These are phyloP conservation scores for Debaryomyces fabryi DNA, from an alignment of 1,139 yeast genomes.

Conservation along the genomic window DNA sequence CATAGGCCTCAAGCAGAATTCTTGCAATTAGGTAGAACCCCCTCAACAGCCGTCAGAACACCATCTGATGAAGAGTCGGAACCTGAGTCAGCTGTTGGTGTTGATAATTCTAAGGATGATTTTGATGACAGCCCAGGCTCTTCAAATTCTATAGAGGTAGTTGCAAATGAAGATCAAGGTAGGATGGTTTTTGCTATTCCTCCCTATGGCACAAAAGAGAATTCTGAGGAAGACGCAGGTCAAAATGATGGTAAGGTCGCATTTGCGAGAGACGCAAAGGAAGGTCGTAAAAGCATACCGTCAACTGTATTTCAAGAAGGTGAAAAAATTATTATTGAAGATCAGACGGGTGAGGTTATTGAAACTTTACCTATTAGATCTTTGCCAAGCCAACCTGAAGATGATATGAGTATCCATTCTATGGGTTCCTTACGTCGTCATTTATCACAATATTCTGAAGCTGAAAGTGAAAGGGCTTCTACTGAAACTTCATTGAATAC, in stretches of 20 bases:
- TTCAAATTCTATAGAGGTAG: background rate
- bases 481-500: constrained; percentile 1
- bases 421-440: constrained; percentile 42
- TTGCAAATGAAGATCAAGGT: constrained; percentile 7
- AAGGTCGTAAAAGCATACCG: constrained; percentile 15
- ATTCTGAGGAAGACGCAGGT: constrained; percentile 1
- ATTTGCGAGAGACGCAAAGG: constrained; percentile 14
- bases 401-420: constrained; percentile 42
- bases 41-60: constrained; percentile 19
- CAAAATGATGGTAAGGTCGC: constrained; percentile 7
- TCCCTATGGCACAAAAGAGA: background rate
- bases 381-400: constrained; percentile 13
- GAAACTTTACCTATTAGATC: constrained; percentile 34
- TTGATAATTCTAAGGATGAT: background rate
- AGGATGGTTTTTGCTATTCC: constrained; percentile 5
- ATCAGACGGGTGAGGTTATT: constrained; percentile 77
- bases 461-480: constrained; percentile 14
- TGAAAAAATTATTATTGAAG: constrained; percentile 69
- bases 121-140: constrained; percentile 2
- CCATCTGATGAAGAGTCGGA: constrained; percentile 25
- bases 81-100: constrained; percentile 10
- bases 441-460: constrained; percentile 35
- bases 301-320: constrained; percentile 74
- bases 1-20: constrained; percentile 46
- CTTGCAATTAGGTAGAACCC: constrained; percentile 43